Evolutionary conservation across 1,139 yeast genomes (phyloP), one percentile per base, ranked within the genome.

Genomic region (Suhomyces guaymorum): DNA sequence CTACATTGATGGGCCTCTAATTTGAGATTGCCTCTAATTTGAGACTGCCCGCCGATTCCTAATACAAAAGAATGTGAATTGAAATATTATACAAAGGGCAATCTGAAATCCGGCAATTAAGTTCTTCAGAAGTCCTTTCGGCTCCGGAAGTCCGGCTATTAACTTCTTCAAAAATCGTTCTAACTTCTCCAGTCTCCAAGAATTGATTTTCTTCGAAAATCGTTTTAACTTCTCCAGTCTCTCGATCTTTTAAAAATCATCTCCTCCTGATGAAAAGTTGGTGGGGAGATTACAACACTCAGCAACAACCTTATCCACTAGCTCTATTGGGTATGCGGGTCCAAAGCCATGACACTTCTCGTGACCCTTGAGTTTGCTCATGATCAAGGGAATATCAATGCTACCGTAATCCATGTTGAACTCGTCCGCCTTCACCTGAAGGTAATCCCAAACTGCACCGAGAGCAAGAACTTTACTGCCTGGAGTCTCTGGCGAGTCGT

Each of bases 291-390:
- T 30, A 22, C 32, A 38, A 14, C 41, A 35, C 26, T 45, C 46
- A 7, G 38, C 30, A 24, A 64, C 51, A 11, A 55, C 61, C 28
- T 58, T 46, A 43, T 81, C 76, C 14, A 83, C 74, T 33, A 67
- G 32, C 1, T 53, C 56, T 34, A 80, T 55, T 1, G 78, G 70
- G 52, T 83, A 87, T 0, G 94, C 95, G 3, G 95, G 92, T 0
- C 96, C 96, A 49, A 66, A 74, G 1, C 92, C 94, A 54, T 86
- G 94, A 51, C 96, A 87, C 28, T 65, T 70, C 52, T 86, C 95
- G 33, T 73, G 57, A 1, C 92, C 95, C 51, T 70, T 75, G 37
- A 87, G 65, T 27, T 57, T 60, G 14, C 59, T 53, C 80, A 86
- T 80, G 1, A 87, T 76, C 24, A 59, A 65, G 14, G 69, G 63